These are phyloP conservation scores for Ichthyophthirius multifiliis DNA, from an alignment of 169 alveolate species.

Conservation along the genomic window DNA sequence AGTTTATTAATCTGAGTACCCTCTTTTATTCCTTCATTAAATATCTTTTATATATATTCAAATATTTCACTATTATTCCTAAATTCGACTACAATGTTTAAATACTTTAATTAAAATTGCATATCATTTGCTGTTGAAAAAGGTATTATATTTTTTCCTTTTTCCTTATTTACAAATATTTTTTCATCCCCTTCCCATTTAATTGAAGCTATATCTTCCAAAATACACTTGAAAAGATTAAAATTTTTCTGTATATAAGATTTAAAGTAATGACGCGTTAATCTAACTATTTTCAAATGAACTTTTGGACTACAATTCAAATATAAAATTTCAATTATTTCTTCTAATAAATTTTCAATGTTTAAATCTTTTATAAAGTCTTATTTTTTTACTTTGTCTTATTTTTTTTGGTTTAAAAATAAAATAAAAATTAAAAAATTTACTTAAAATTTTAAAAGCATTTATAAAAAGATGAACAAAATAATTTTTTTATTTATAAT, in stretches of 20 bases:
- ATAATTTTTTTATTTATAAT: background rate
- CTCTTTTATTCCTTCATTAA: background rate
- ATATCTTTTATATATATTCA: background rate
- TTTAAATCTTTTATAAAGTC: background rate
- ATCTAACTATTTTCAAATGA: background rate
- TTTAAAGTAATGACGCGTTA: background rate
- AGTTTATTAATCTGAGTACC: background rate
- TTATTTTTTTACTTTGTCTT: background rate
- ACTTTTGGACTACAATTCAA: background rate
- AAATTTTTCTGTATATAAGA: background rate
- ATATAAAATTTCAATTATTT: background rate
- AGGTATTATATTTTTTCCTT: background rate
- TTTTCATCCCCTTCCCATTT: background rate
- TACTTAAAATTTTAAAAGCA: conserved; percentile 1
- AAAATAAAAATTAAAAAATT: background rate
- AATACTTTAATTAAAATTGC: background rate
- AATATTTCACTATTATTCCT: background rate
- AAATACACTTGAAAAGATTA: background rate
- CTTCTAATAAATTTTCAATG: background rate
- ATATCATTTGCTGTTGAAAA: background rate
- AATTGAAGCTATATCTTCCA: background rate
- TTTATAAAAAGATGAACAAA: background rate
- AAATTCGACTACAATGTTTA: background rate
- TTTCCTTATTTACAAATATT: background rate
- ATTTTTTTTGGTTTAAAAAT: background rate